Conservation (phyloP, 1,139 yeast genomes). For the Suhomyces bolitotheri region DNA sequence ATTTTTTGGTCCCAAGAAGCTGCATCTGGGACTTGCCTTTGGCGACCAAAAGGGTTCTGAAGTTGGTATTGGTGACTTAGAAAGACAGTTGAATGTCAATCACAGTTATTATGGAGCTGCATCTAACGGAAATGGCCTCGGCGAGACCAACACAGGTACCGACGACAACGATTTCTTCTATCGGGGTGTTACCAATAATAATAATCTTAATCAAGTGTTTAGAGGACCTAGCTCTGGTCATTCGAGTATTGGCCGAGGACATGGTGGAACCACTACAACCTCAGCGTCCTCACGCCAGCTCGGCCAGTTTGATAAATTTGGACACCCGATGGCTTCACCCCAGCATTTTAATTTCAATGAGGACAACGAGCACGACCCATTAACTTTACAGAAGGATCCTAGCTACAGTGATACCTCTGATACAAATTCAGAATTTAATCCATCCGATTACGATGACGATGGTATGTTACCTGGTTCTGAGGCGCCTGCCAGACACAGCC, state of each 20-base stretch:
- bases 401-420: conserved; percentile 12
- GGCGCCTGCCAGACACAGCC: conserved; percentile 8
- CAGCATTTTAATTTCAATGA: conserved; percentile 20
- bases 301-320: conserved; percentile 14
- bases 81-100: conserved; percentile 24
- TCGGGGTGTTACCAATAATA: conserved; percentile 49
- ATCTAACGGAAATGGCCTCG: conserved; percentile 11
- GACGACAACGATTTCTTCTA: conserved; percentile 40
- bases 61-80: conserved; percentile 26
- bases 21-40: conserved; percentile 11
- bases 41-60: conserved; percentile 16
- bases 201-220: conserved; percentile 46
- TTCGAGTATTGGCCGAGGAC: neutral
- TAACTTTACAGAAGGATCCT: conserved; percentile 10
- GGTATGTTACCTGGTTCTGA: conserved; percentile 17
- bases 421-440: conserved; percentile 18
- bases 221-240: conserved; percentile 15
- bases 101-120: conserved; percentile 20
- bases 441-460: conserved; percentile 23
- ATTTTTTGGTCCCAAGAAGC: conserved; percentile 30
- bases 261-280: conserved; percentile 14
- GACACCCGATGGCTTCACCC: conserved; percentile 17
- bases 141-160: conserved; percentile 14
- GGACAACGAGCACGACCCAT: conserved; percentile 16
- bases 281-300: conserved; percentile 17